These are phyloP conservation scores for Curvularia sp. DNA, from an alignment of 2,329 filamentous ascomycete species.

Conservation along the genomic window DNA sequence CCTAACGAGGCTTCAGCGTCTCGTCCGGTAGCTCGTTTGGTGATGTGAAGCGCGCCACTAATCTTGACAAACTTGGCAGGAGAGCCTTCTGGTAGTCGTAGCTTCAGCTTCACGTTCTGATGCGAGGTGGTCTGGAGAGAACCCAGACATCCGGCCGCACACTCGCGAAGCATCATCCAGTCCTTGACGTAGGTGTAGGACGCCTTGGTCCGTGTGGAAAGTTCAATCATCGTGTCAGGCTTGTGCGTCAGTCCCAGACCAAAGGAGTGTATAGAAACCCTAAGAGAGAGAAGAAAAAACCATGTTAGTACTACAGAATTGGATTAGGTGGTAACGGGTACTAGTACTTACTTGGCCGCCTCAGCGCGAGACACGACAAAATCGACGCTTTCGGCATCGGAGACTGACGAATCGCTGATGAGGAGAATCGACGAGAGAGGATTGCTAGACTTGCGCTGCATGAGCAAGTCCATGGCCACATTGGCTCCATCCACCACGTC, in stretches of 20 bases:
- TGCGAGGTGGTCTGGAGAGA: constrained; percentile 94
- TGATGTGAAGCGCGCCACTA: constrained; percentile 92
- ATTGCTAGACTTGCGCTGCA: constrained; percentile 97
- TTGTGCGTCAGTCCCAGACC: constrained; percentile 96
- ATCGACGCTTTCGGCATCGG: constrained; percentile 92
- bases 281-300: too few species aligned
- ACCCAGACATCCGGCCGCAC: constrained; percentile 89
- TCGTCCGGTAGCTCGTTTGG: constrained; percentile 91
- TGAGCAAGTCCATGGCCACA: constrained; percentile 96
- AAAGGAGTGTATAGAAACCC: constrained; percentile 95
- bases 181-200: constrained; percentile 99
- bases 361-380: constrained; percentile 97
- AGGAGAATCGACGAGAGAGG: constrained; percentile 93
- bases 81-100: constrained; percentile 92
- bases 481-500: constrained; percentile 98
- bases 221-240: constrained; percentile 97
- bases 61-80: constrained; percentile 99
- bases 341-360: constrained; percentile 80
- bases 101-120: constrained; percentile 95
- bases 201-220: constrained; percentile 93
- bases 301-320: constrained; percentile 24
- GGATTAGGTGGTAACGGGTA: not conserved
- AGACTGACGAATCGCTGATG: constrained; percentile 96
- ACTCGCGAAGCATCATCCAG: constrained; percentile 99
- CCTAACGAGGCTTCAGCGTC: constrained; percentile 93